Conservation (phyloP, 2,329 filamentous ascomycete genomes). For the Sporothrix luriei region DNA sequence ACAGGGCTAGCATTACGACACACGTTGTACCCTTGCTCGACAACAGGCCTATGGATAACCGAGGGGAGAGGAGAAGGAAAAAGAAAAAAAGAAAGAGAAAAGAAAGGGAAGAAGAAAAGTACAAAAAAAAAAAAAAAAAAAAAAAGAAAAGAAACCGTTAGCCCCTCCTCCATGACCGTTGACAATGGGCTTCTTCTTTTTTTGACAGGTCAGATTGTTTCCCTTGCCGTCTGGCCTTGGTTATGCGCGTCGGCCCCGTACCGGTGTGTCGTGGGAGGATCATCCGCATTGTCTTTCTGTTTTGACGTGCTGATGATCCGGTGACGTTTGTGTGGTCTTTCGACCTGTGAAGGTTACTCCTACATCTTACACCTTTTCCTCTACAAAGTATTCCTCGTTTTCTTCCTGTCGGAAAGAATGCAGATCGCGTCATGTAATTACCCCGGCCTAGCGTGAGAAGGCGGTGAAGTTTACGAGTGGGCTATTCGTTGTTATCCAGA, state of each 20-base stretch:
- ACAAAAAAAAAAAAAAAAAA: neutral
- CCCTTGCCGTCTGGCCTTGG: neutral
- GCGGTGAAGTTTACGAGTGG: no score
- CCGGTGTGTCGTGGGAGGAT: constrained; percentile 11
- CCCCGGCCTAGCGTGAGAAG: constrained; percentile 1
- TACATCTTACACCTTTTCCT: neutral
- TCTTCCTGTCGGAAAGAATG: constrained; percentile 1
- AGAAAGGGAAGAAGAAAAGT: neutral
- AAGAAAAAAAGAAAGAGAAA: neutral
- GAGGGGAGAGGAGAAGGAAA: neutral
- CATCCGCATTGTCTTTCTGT: neutral
- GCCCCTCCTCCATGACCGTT: no score
- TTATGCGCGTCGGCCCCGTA: constrained; percentile 7
- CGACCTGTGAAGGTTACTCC: no score
- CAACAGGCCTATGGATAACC: neutral
- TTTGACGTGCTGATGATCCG: neutral
- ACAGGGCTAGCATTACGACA: neutral
- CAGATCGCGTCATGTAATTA: constrained; percentile 17
- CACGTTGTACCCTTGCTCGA: neutral
- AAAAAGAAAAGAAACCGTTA: neutral
- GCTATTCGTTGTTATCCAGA: no score
- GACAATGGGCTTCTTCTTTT: no score
- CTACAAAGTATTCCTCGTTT: neutral
- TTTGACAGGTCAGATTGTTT: neutral
- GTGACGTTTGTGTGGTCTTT: neutral